Evolutionary conservation across 208 protist genomes (phyloP).

Genomic region (Crithidia acanthocephali): DNA sequence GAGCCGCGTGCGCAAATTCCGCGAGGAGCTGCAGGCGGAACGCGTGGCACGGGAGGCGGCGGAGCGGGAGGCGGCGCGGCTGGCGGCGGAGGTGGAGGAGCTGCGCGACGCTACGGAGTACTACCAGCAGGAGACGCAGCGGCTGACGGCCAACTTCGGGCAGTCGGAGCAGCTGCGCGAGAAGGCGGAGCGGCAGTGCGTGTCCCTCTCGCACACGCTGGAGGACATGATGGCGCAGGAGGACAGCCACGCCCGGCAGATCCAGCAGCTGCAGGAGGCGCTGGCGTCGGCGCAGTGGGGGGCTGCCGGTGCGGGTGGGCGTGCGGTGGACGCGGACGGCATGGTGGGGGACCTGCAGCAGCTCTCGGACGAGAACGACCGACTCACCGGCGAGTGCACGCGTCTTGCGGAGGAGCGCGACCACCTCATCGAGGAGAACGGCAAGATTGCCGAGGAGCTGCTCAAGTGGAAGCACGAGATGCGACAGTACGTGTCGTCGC

Average conservation of each 20-base stretch:
- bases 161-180: constrained; percentile 41
- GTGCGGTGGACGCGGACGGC: constrained; percentile 5
- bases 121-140: constrained; percentile 38
- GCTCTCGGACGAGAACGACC: constrained; percentile 55
- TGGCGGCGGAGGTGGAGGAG: constrained; percentile 30
- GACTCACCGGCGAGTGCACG: constrained; percentile 52
- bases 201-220: constrained; percentile 42
- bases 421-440: constrained; percentile 55
- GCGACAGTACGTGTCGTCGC: constrained; percentile 35
- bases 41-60: constrained; percentile 24
- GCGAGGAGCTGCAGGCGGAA: constrained; percentile 39
- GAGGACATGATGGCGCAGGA: constrained; percentile 54
- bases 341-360: constrained; percentile 38
- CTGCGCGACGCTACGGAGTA: constrained; percentile 29
- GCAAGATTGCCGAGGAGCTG: constrained; percentile 52
- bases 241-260: constrained; percentile 38
- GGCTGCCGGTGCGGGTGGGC: not conserved
- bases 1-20: constrained; percentile 30
- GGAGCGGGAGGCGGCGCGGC: constrained; percentile 26
- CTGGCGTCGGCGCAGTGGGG: constrained; percentile 21
- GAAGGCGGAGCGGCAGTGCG: constrained; percentile 39
- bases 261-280: constrained; percentile 34
- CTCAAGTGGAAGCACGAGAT: constrained; percentile 64
- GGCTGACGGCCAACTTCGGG: constrained; percentile 15
- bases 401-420: constrained; percentile 50